These are phyloP conservation scores for Trapa bicornis DNA, from an alignment of 345 rosid genomes.

Conservation along the genomic window DNA sequence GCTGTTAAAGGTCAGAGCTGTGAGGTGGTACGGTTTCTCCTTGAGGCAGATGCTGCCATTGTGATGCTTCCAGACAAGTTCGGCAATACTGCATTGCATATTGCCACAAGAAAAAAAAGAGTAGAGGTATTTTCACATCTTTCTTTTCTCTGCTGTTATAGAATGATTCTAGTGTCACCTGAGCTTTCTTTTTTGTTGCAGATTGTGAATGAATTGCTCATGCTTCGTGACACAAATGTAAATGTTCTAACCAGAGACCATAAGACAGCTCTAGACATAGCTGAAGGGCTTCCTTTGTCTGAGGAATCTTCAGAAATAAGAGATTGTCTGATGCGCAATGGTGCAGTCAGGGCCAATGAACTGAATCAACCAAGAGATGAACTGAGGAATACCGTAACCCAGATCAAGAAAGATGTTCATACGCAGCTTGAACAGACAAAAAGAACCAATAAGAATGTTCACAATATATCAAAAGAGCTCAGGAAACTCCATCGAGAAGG, in stretches of 20 bases:
- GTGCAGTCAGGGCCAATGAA: not conserved
- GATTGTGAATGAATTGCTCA: slow-evolving; percentile 65
- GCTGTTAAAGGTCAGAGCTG: too few relatives aligned
- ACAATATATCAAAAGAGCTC: not conserved
- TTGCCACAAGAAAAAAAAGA: slow-evolving; percentile 16
- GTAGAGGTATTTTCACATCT: slow-evolving; percentile 7
- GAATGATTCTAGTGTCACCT: not conserved
- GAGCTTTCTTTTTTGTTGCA: slow-evolving; percentile 23
- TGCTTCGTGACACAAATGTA: slow-evolving; percentile 6
- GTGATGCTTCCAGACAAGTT: too few relatives aligned
- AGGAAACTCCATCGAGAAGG: slow-evolving; percentile 3
- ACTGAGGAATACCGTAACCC: too few relatives aligned
- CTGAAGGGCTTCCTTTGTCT: not conserved
- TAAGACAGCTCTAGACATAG: not conserved
- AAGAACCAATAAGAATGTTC: not conserved
- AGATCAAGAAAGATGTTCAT: too few relatives aligned
- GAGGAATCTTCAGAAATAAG: not conserved
- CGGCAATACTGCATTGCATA: slow-evolving; percentile 8
- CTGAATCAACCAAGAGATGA: too few relatives aligned
- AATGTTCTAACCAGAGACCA: not conserved
- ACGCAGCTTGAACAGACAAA: too few relatives aligned
- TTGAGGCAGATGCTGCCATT: too few relatives aligned
- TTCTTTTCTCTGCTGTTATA: too few relatives aligned
- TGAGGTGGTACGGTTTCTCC: too few relatives aligned
- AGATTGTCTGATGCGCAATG: not conserved